Evolutionary conservation across 305 asterid genomes (phyloP).

Genomic region (Solanum hybrid): DNA sequence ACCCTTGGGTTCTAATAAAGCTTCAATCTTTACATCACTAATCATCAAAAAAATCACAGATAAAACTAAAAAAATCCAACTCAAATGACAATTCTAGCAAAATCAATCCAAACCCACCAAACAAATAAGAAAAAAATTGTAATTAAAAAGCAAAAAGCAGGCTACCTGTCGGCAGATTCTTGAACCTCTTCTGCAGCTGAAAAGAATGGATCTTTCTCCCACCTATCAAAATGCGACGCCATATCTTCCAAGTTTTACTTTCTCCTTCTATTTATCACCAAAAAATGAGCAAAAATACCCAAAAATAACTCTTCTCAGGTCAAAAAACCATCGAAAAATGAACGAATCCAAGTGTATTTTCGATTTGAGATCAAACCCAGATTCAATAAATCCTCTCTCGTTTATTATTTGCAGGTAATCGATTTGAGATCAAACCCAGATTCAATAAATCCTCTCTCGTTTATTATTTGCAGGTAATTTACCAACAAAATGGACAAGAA

Average conservation of each 20-base stretch:
- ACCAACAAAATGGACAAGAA: neutral
- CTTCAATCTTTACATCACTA: neutral
- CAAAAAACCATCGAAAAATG: neutral
- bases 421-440: neutral
- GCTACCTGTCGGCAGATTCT: constrained; percentile 92
- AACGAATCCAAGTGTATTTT: neutral
- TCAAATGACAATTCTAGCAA: neutral
- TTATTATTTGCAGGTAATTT: neutral
- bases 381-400: neutral
- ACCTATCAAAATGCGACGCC: constrained; percentile 70
- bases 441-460: neutral
- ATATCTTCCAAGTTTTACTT: constrained; percentile 15
- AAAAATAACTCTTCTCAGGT: neutral
- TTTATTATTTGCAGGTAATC: neutral
- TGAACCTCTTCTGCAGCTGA: constrained; percentile 95
- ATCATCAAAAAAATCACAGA: neutral
- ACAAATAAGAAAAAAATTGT: neutral
- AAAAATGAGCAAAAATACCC: constrained; percentile 3
- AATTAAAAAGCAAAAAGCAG: neutral
- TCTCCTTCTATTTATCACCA: neutral
- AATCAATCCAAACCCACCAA: neutral
- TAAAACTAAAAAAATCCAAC: neutral
- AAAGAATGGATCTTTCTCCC: constrained; percentile 95
- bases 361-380: neutral
- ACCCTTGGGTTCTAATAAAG: neutral